Conservation (phyloP, 768 basidiomycete species). For the Mycena capillaripes region DNA sequence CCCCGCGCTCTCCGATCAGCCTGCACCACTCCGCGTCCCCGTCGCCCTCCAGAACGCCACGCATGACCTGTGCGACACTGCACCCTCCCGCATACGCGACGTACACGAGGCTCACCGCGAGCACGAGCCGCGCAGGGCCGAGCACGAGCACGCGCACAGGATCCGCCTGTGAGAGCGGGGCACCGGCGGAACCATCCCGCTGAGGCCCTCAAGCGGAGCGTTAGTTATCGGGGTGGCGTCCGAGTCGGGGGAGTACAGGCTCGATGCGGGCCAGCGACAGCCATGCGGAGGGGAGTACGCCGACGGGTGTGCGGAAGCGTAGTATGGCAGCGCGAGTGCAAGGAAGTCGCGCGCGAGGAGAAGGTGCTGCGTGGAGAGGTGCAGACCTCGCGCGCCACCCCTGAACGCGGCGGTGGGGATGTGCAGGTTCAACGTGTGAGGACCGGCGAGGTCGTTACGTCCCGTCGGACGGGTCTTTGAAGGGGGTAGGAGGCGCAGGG, state of each 20-base stretch:
- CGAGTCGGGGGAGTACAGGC: background rate
- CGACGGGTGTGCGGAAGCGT: slow-evolving; percentile 13
- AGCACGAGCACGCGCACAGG: slow-evolving; percentile 29
- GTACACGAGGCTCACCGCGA: slow-evolving; percentile 25
- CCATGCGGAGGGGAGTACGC: background rate
- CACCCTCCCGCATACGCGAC: slow-evolving; percentile 27
- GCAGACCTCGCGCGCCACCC: background rate
- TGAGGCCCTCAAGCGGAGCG: background rate
- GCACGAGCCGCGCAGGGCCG: slow-evolving; percentile 26
- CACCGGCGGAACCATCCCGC: background rate
- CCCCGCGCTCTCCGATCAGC: slow-evolving; percentile 16
- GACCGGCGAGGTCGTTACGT: background rate
- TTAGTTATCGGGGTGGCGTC: slow-evolving; percentile 10
- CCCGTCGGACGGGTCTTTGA: slow-evolving; percentile 21
- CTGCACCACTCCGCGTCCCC: slow-evolving; percentile 23
- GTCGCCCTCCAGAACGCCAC: slow-evolving; percentile 24
- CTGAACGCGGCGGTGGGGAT: slow-evolving; percentile 6
- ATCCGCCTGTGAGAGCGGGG: slow-evolving; percentile 14
- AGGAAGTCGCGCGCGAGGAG: slow-evolving; percentile 36
- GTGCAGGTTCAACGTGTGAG: slow-evolving; percentile 22
- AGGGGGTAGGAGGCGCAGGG: slow-evolving; percentile 30
- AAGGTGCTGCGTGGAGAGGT: slow-evolving; percentile 20
- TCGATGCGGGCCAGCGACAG: background rate
- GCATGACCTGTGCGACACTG: slow-evolving; percentile 24
- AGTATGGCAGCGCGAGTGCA: slow-evolving; percentile 34